Evolutionary conservation across 257 asterid species (phyloP).

Genomic region (Plantago ovata): DNA sequence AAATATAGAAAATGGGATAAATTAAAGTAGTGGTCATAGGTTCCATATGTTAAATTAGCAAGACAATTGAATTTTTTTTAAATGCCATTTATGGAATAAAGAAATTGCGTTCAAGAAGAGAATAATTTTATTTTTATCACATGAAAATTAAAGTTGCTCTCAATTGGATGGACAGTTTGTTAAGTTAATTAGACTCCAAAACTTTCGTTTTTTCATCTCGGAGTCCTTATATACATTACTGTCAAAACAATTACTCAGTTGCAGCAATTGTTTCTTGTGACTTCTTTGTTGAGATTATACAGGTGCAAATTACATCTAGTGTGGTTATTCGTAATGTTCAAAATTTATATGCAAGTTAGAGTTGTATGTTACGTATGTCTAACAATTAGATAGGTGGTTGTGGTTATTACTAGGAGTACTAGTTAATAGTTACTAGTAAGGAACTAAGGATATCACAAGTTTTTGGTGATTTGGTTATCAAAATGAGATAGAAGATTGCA

Average conservation of each 20-base stretch:
- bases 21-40: slow-evolving; percentile 32
- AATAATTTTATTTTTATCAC: slow-evolving; percentile 11
- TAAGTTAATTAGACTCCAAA: neutral
- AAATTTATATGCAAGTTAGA: too few relatives aligned
- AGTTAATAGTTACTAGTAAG: too few relatives aligned
- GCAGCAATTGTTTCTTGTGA: neutral
- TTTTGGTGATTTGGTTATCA: too few relatives aligned
- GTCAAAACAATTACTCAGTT: neutral
- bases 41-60: slow-evolving; percentile 8
- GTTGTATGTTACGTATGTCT: too few relatives aligned
- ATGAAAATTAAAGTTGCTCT: slow-evolving; percentile 24
- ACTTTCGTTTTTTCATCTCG: neutral
- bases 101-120: slow-evolving; percentile 14
- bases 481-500: too few relatives aligned
- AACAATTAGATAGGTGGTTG: too few relatives aligned
- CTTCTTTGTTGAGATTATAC: too few relatives aligned
- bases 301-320: too few relatives aligned
- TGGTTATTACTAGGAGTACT: too few relatives aligned
- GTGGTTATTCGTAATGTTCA: too few relatives aligned
- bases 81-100: slow-evolving; percentile 5
- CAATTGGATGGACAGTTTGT: neutral
- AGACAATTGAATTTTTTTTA: slow-evolving; percentile 17
- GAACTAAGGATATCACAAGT: too few relatives aligned
- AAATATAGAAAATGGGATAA: slow-evolving; percentile 16
- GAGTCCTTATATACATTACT: neutral